A percentile compares a stretch with the other conserved stretches of the same genome.
These are phyloP conservation scores for Geotrichum carabidarum DNA, from an alignment of 1,139 yeast genomes.

Conservation along the genomic window DNA sequence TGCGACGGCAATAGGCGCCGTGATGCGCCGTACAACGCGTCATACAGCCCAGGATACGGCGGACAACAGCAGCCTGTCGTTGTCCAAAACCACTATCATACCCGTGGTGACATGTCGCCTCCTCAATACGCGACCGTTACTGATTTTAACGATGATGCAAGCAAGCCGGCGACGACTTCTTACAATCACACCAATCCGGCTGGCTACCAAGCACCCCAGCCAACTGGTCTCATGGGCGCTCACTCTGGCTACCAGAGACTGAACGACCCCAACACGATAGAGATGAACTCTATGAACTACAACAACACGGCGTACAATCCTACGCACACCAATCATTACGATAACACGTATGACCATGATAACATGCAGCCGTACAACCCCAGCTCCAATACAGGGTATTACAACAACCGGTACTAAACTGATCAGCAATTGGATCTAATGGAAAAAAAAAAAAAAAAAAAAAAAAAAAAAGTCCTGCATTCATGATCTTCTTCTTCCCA, in stretches of 20 bases:
- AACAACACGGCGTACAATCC: constrained; percentile 14
- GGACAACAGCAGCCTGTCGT: constrained; percentile 4
- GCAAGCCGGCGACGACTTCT: not conserved
- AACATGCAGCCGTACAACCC: not conserved
- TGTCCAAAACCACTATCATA: constrained; percentile 13
- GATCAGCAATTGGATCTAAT: no score
- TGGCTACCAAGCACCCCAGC: not conserved
- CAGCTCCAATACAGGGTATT: constrained; percentile 7
- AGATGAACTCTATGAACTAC: constrained; percentile 9
- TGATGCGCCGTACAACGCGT: not conserved
- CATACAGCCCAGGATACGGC: not conserved
- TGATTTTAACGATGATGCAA: not conserved
- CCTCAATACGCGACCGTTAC: constrained; percentile 4
- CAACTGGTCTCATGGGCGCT: not conserved
- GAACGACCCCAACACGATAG: constrained; percentile 4
- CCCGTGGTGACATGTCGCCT: constrained; percentile 2
- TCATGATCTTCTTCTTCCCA: no score
- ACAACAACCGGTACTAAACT: constrained; percentile 5
- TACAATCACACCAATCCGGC: not conserved
- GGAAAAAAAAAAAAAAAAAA: not conserved
- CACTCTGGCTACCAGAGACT: constrained; percentile 12
- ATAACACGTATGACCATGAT: constrained; percentile 9
- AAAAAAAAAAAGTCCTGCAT: not conserved
- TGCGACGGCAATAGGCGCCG: constrained; percentile 2
- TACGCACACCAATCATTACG: constrained; percentile 3